These are phyloP conservation scores for Penicillium sp. DNA, from an alignment of 2,329 filamentous ascomycete genomes.

Conservation along the genomic window DNA sequence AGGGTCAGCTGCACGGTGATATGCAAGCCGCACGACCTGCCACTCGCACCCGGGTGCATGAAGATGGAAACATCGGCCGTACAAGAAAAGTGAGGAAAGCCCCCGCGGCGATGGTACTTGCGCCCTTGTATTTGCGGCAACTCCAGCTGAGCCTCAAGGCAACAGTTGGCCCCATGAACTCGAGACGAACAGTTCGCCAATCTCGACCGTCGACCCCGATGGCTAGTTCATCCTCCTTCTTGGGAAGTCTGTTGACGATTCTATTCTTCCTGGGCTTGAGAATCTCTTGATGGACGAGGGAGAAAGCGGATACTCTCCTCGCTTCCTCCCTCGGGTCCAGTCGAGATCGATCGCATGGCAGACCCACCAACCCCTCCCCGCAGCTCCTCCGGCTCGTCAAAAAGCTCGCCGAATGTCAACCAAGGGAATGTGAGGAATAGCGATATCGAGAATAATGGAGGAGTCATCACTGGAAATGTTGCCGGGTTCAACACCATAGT, in stretches of 20 bases:
- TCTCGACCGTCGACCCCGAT: neutral
- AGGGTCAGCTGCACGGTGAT: conserved; percentile 2
- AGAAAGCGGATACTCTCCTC: neutral
- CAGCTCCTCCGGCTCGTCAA: conserved; percentile 1
- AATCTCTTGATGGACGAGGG: neutral
- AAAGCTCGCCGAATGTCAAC: neutral
- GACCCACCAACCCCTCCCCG: neutral
- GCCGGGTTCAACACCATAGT: neutral
- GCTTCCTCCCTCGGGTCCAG: conserved; percentile 1
- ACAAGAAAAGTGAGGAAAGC: neutral
- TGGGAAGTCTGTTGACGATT: neutral
- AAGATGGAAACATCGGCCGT: no score
- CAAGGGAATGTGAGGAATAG: neutral
- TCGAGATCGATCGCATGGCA: neutral
- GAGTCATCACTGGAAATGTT: neutral
- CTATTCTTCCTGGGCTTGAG: neutral
- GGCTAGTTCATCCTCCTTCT: neutral
- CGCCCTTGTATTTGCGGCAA: neutral
- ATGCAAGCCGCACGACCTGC: neutral
- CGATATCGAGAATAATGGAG: neutral
- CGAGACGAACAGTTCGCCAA: no score
- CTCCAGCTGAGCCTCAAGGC: neutral
- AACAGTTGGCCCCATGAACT: neutral
- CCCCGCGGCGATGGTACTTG: neutral
- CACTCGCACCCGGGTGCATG: neutral